Conservation (phyloP, 2,329 filamentous ascomycete species). For the Chaetomiaceae sp. region DNA sequence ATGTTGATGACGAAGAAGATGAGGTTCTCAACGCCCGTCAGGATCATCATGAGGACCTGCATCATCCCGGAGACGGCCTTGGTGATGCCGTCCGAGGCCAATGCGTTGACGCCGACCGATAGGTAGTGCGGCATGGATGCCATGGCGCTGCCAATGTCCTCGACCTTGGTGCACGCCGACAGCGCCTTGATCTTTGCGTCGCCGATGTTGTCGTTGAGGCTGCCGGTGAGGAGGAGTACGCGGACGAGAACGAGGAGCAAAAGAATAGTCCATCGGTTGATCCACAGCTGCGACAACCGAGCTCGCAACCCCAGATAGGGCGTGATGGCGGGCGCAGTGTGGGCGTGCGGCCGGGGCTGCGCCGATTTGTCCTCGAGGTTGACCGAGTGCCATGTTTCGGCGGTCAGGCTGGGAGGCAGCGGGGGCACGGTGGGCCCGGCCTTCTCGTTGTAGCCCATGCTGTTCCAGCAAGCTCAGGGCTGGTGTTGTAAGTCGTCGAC, state of each 20-base stretch:
- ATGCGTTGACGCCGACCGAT: constrained; percentile 77
- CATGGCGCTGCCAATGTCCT: constrained; percentile 90
- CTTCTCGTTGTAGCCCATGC: constrained; percentile 26
- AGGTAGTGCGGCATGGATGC: constrained; percentile 98
- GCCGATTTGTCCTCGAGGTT: constrained; percentile 32
- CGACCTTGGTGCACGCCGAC: constrained; percentile 83
- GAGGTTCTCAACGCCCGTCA: constrained; percentile 80
- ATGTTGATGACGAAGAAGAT: constrained; percentile 91
- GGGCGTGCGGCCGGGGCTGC: constrained; percentile 31
- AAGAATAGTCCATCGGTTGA: constrained; percentile 94
- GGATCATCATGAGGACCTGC: constrained; percentile 66
- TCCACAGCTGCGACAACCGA: constrained; percentile 90
- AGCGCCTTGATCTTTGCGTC: constrained; percentile 76
- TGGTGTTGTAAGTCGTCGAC: constrained; percentile 9
- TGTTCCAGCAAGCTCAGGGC: constrained; percentile 5
- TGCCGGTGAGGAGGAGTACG: constrained; percentile 67
- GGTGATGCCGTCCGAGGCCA: constrained; percentile 75
- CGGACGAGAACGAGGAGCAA: constrained; percentile 78
- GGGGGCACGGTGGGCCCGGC: constrained; percentile 23
- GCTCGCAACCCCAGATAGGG: constrained; percentile 88
- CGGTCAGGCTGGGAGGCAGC: constrained; percentile 27
- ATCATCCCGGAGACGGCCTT: constrained; percentile 75
- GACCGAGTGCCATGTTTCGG: constrained; percentile 30
- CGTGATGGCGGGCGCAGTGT: constrained; percentile 65
- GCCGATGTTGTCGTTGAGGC: constrained; percentile 66